These are phyloP conservation scores for Acrocalymma vagum DNA, from an alignment of 2,329 filamentous ascomycete species.

Conservation along the genomic window DNA sequence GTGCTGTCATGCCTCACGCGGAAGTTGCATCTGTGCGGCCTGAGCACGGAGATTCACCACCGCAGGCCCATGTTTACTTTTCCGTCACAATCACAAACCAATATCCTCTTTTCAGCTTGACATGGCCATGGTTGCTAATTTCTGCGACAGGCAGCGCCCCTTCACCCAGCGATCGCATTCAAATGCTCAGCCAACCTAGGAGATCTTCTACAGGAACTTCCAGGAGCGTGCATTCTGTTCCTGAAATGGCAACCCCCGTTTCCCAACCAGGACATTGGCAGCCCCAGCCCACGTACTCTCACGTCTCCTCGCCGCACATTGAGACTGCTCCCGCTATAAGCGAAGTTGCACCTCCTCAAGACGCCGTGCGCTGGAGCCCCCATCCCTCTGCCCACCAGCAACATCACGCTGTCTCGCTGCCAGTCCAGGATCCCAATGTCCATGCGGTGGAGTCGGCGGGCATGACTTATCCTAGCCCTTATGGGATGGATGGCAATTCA, in stretches of 20 bases:
- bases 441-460: conserved; percentile 38
- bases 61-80: too few relatives aligned
- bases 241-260: conserved; percentile 45
- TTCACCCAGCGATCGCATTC: conserved; percentile 49
- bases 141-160: conserved; percentile 39
- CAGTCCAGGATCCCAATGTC: conserved; percentile 40
- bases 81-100: too few relatives aligned
- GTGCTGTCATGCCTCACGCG: too few relatives aligned
- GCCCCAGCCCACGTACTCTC: conserved; percentile 41
- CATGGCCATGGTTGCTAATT: conserved; percentile 20
- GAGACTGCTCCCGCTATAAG: conserved; percentile 38
- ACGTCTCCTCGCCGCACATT: conserved; percentile 45
- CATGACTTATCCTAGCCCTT: conserved; percentile 46
- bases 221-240: conserved; percentile 47
- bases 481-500: conserved; percentile 47
- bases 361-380: conserved; percentile 43
- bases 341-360: conserved; percentile 38
- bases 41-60: too few relatives aligned
- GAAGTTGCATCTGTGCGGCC: too few relatives aligned
- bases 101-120: too few relatives aligned
- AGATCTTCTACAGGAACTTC: conserved; percentile 47
- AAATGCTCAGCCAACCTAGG: conserved; percentile 48
- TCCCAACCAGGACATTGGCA: conserved; percentile 49
- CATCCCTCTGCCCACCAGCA: conserved; percentile 42
- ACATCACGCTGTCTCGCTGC: conserved; percentile 43